Evolutionary conservation across 2,329 filamentous ascomycete genomes (phyloP).

Genomic region (Fusarium foetens): DNA sequence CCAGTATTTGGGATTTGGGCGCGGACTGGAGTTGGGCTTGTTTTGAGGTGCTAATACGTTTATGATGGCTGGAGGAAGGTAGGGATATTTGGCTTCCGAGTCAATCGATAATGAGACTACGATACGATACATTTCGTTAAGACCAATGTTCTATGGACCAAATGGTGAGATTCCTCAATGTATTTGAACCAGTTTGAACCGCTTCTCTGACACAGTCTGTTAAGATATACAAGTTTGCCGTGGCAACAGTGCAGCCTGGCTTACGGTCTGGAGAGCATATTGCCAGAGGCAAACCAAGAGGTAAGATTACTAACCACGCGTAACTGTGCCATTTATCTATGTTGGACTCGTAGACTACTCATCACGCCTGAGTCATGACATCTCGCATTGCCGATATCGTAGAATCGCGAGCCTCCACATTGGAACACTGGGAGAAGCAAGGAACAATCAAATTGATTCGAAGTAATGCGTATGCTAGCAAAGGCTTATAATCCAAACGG

Average conservation of each 20-base stretch:
- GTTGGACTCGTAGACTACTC: not conserved
- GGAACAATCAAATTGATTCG: not conserved
- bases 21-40: slow-evolving; percentile 13
- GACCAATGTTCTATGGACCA: slow-evolving; percentile 1
- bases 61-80: slow-evolving; percentile 7
- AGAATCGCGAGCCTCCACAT: not conserved
- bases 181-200: slow-evolving; percentile 1
- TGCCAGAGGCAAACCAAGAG: slow-evolving; percentile 1
- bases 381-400: not conserved
- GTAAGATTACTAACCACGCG: slow-evolving; percentile 3
- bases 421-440: not conserved
- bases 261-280: not conserved
- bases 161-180: slow-evolving; percentile 40
- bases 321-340: not conserved
- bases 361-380: not conserved
- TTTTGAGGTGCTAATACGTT: slow-evolving; percentile 27
- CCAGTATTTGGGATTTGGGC: not conserved
- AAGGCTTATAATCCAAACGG: slow-evolving; percentile 18
- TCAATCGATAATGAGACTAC: slow-evolving; percentile 32
- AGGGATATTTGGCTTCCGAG: slow-evolving; percentile 11
- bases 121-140: slow-evolving; percentile 5
- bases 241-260: not conserved
- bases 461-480: not conserved
- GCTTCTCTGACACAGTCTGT: slow-evolving; percentile 34
- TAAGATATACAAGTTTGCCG: slow-evolving; percentile 28